Evolutionary conservation across 257 asterid species (phyloP), one percentile per base, ranked within the genome.

Genomic region (Plantago major): DNA sequence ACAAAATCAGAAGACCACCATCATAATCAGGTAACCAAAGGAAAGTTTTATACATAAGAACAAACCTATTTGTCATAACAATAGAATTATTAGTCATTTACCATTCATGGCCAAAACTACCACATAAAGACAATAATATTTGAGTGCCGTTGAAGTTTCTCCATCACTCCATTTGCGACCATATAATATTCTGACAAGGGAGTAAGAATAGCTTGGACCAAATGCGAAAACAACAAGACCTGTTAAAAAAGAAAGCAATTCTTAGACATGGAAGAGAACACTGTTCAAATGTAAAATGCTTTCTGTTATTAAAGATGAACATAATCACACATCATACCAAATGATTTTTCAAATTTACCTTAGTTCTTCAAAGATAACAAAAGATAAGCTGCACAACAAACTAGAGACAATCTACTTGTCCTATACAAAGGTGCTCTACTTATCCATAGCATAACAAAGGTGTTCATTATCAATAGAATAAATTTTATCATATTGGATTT

Each of bases 121-220:
- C 63, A 93, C 96, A 61, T 93, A 93, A 44, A 93, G 77, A 78
- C 92, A 81, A 70, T 87, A 93, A 71, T 71, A 93, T 66, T 71
- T 86, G 63, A 93, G 84, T 47, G 89, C 96, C 22, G 87, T 79
- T 11, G 97, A 78, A 75, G 99, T 92, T 82, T 93, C 99, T 71
- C 97, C 97, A 30, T 93, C 97, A 66, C 99, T 93, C 99, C 99
- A 93, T 75, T 89, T 87, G 78, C 65, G 82, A 69, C 99, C 96
- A 72, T 87, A 93, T 57, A 89, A 66, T 74, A 89, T 62, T 74
- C 97, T 82, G 76, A 89, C 74, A 68, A 87, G 92, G 58, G 97
- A 84, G 74, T 93, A 93, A 43, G 99, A 93, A 81, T 89, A 89
- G 82, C 97, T 87, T 9, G 97, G 97, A 55, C 99, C 97, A 72